Evolutionary conservation across 2,329 filamentous ascomycete species (phyloP), one percentile per base, ranked within the genome.

Genomic region (Aspergillus pseudonomiae): DNA sequence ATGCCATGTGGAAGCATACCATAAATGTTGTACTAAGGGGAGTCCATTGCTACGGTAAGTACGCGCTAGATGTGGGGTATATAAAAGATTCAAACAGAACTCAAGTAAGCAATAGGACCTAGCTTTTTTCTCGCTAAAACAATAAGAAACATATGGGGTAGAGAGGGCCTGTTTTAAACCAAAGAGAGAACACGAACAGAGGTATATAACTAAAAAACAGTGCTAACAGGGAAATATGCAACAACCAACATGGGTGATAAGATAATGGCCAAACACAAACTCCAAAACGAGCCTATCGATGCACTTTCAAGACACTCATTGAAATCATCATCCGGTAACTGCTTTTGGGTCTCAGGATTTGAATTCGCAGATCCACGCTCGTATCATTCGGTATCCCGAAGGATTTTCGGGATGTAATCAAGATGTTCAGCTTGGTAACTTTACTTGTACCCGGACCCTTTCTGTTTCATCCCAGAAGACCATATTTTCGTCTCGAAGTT

Each of bases 401-500:
- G 21, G 10, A 21, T 24, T 46, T 5, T 30, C 26, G 24, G 21
- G 24, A 30, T 52, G 26, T 11, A 16, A n/a, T 32, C 24, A n/a
- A 39, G 14, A 16, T 12, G 14, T 39, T 12, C 34, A 39, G 5
- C 2, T 39, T 16, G 12, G 34, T 16, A 16, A 39, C 11, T 7
- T 24, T 54, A 34, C 12, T 36, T 54, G 30, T 59, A 52, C 16
- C 46, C 46, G 11, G 55, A 6, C 30, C 26, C 36, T 24, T 46
- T 46, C 32, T 11, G 24, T 26, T 61, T 61, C 52, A n/a, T 14
- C 10, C 45, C 45, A 26, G 21, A 46, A 11, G 63, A 63, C 63
- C 60, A 65, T 46, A 65, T 65, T 48, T 63, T 65, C 41, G 63
- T 65, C 63, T 65, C 63, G 30, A 65, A 63, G 9, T 60, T 50